Evolutionary conservation across 1,284 basidiomycete species (phyloP).

Genomic region (Ganoderma leucocontextum): DNA sequence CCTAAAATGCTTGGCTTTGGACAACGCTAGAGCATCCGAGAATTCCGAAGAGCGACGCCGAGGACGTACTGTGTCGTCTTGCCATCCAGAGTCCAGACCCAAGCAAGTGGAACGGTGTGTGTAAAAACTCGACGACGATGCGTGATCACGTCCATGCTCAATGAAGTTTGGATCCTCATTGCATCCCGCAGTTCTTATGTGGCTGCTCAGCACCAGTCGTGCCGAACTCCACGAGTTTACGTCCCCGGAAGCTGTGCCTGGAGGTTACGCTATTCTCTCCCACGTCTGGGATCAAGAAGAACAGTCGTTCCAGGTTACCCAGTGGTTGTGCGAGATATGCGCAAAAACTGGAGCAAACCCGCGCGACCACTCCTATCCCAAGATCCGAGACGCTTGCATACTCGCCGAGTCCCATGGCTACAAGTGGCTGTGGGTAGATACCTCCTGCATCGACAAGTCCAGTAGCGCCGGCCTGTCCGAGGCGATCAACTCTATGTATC

Average conservation of each 20-base stretch:
- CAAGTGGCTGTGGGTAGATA: slow-evolving; percentile 10
- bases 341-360: background rate
- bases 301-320: slow-evolving; percentile 10
- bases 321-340: background rate
- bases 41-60: no score
- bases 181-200: background rate
- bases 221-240: slow-evolving; percentile 1
- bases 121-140: no score
- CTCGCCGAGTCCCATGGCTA: slow-evolving; percentile 4
- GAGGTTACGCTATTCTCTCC: slow-evolving; percentile 12
- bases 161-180: background rate
- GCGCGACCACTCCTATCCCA: background rate
- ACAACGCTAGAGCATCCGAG: no score
- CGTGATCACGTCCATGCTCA: no score
- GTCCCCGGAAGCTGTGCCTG: background rate
- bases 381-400: background rate
- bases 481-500: slow-evolving; percentile 18
- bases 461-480: slow-evolving; percentile 16
- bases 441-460: slow-evolving; percentile 12
- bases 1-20: no score
- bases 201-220: slow-evolving; percentile 11
- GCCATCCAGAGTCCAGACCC: no score
- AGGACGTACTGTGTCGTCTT: no score
- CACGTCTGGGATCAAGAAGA: slow-evolving; percentile 10
- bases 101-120: no score